Evolutionary conservation across 176 grass and related monocot genomes (phyloP).

Genomic region (Eremochloa ophiuroides): DNA sequence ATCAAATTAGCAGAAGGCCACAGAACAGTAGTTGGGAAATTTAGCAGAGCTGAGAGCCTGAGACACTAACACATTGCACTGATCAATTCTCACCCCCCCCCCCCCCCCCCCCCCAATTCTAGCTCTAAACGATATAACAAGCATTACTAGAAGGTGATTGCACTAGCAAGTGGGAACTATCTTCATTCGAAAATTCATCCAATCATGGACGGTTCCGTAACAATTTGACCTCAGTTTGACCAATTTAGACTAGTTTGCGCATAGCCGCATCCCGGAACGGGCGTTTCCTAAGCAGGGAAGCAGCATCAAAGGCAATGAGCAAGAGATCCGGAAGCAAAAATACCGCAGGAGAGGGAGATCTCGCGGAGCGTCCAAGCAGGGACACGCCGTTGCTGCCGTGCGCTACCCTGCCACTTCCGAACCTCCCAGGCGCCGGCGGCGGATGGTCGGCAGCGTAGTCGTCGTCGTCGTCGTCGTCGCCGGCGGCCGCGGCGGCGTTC

Average conservation of each 20-base stretch:
- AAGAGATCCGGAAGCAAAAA: slow-evolving; percentile 46
- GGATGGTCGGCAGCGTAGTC: slow-evolving; percentile 44
- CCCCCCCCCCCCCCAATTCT: not conserved
- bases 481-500: slow-evolving; percentile 62
- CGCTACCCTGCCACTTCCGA: slow-evolving; percentile 27
- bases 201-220: not conserved
- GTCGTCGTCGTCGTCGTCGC: slow-evolving; percentile 79
- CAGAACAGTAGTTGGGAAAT: slow-evolving; percentile 11
- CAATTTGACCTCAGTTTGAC: slow-evolving; percentile 37
- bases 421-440: slow-evolving; percentile 30
- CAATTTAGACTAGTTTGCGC: slow-evolving; percentile 15
- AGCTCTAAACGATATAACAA: not conserved
- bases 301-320: not conserved
- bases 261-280: not conserved
- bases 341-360: slow-evolving; percentile 99
- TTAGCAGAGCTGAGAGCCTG: not conserved
- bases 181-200: slow-evolving; percentile 25
- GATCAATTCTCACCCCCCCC: not conserved
- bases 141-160: slow-evolving; percentile 16
- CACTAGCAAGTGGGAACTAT: not conserved
- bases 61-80: not conserved
- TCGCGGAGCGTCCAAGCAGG: slow-evolving; percentile 70
- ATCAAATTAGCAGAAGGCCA: slow-evolving; percentile 45
- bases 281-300: slow-evolving; percentile 9
- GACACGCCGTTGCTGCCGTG: slow-evolving; percentile 47